Base-by-base conservation (phyloP, 306 rosid genomes). In the Dryas drummondii region DNA sequence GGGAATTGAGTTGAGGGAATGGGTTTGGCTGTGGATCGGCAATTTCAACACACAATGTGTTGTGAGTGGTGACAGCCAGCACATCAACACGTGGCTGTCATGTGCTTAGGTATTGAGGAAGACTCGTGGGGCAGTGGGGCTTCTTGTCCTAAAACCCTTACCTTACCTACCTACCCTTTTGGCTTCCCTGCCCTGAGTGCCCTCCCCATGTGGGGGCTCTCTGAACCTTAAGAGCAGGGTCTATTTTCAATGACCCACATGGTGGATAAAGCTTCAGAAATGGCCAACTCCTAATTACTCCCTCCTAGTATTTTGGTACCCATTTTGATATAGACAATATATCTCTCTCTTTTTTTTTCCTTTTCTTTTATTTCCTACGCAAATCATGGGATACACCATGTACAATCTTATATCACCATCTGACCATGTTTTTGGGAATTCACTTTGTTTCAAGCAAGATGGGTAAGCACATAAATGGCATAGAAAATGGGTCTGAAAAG, bases 121-220 rank as follows among this genome's bases (percentile, higher is more conserved):
- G 82, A 64, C 58, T 45, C 74, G 71, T 56, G 81, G 81, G 66
- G 70, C 32, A 57, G 84, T 82, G 75, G 80, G 73, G 72, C 74
- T 32, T 2, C 37, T 32, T 83, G 85, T 80, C 90, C 87, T 37
- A 73, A 66, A 86, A 68, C 60, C 52, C 83, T 9, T 8, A 4
- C 49, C 5, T 84, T 87, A 87, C 96, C 94, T 79, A 89, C 90
- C 91, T 79, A 32, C 37, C 37, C 85, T 80, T 83, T 63, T 59
- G 85, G 82, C 78, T 85, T 85, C 78, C 88, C 56, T 83, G 19
- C 42, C 22, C 22, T 22, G 22, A 22, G 22, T 22, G 22, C 22
- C 68, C 41, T 26, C 80, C 91, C 80, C 94, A 84, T 82, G 90
- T 81, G 82, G 72, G 72, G 80, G 77, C 72, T 71, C 75, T 73